These are phyloP conservation scores for Hippophae rhamnoides DNA, from an alignment of 306 rosid species.

Conservation along the genomic window DNA sequence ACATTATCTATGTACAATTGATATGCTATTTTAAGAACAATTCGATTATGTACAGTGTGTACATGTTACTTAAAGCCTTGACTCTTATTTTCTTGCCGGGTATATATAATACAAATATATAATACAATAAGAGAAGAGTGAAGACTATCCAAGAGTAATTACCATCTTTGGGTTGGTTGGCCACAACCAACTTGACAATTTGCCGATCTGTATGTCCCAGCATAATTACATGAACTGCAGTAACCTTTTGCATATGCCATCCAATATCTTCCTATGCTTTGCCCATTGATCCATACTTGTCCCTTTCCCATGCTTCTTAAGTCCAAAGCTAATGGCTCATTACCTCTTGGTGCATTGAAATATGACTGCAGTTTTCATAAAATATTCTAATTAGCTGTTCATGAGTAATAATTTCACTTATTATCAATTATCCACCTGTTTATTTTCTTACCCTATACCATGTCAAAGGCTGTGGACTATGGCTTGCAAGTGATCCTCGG, in stretches of 20 bases:
- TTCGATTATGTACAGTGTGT: too few species aligned
- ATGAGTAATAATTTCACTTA: not conserved
- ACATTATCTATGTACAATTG: too few species aligned
- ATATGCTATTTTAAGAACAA: too few species aligned
- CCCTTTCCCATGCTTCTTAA: constrained; percentile 1
- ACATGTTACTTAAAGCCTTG: too few species aligned
- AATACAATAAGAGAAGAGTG: too few species aligned
- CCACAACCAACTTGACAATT: constrained; percentile 3
- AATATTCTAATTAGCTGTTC: not conserved
- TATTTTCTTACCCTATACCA: constrained; percentile 7
- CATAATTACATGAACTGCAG: not conserved
- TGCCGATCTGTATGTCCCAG: not conserved
- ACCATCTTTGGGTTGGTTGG: constrained; percentile 9
- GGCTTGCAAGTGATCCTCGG: constrained; percentile 5
- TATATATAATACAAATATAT: too few species aligned
- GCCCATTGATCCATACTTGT: not conserved
- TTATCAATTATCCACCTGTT: not conserved
- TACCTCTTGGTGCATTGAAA: not conserved
- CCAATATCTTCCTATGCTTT: not conserved
- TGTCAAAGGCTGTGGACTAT: not conserved
- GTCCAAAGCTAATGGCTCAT: constrained; percentile 1
- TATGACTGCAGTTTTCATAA: not conserved
- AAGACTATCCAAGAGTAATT: too few species aligned
- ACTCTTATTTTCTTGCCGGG: too few species aligned
- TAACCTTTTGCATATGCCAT: not conserved